Percentiles rank a stretch among this genome's conserved stretches.
Evolutionary conservation across 805 yeast genomes (phyloP).

Genomic region (Wickerhamomyces alni): DNA sequence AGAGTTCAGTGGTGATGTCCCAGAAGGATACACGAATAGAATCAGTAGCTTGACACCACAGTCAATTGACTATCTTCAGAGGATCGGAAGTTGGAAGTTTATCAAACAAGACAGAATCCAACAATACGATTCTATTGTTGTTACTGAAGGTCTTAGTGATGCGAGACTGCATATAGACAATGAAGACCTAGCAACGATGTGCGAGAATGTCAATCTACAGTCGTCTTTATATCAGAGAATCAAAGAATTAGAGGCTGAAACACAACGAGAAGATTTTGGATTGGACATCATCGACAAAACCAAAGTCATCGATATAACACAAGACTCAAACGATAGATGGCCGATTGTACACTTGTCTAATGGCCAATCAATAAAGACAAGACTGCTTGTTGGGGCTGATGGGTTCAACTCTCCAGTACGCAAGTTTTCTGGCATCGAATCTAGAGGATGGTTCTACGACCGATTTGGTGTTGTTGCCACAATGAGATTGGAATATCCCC

Average conservation of each 20-base stretch:
- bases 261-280: slow-evolving; percentile 13
- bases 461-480: slow-evolving; percentile 93
- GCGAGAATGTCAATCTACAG: slow-evolving; percentile 82
- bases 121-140: slow-evolving; percentile 73
- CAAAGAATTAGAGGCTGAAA: slow-evolving; percentile 30
- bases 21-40: slow-evolving; percentile 61
- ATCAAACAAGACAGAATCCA: slow-evolving; percentile 67
- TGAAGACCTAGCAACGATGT: slow-evolving; percentile 71
- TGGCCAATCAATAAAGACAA: slow-evolving; percentile 58
- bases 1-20: slow-evolving; percentile 32
- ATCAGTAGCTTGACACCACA: slow-evolving; percentile 84
- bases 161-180: slow-evolving; percentile 70
- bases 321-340: slow-evolving; percentile 49
- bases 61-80: slow-evolving; percentile 56
- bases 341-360: slow-evolving; percentile 64
- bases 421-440: slow-evolving; percentile 68
- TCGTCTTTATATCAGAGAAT: slow-evolving; percentile 57
- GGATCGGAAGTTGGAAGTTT: slow-evolving; percentile 72
- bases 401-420: slow-evolving; percentile 94
- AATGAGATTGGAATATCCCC: slow-evolving; percentile 65
- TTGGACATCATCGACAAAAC: slow-evolving; percentile 55
- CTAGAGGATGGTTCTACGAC: slow-evolving; percentile 89
- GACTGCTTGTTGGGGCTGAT: slow-evolving; percentile 90
- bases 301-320: slow-evolving; percentile 53
- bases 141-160: slow-evolving; percentile 77